Evolutionary conservation across 148 eudicot genomes (phyloP).

Genomic region (Silene uniflora): DNA sequence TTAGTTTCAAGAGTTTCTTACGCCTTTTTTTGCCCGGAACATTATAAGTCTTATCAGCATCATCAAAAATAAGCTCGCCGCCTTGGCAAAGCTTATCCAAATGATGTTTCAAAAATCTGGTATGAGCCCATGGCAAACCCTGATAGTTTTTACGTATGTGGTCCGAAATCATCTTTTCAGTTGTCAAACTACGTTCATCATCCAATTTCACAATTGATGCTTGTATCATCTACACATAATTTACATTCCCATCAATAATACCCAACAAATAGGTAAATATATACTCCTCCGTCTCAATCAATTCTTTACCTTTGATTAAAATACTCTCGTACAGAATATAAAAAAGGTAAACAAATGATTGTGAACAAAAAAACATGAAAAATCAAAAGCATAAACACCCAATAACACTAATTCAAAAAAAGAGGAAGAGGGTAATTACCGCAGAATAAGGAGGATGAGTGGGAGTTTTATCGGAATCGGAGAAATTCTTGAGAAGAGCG

Average conservation of each 20-base stretch:
- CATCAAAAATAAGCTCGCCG: constrained; percentile 32
- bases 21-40: not conserved
- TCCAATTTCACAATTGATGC: constrained; percentile 43
- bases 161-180: constrained; percentile 44
- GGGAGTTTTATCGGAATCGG: constrained; percentile 27
- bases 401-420: not conserved
- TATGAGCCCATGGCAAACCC: constrained; percentile 66
- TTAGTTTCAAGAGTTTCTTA: not conserved
- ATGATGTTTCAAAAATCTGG: constrained; percentile 40
- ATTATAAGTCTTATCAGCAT: constrained; percentile 6
- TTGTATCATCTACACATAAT: constrained; percentile 53
- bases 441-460: constrained; percentile 43
- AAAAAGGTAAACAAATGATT: too few relatives aligned
- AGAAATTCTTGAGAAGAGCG: constrained; percentile 20
- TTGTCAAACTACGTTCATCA: constrained; percentile 45
- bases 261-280: not conserved
- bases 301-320: too few relatives aligned
- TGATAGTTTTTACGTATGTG: constrained; percentile 32
- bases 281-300: too few relatives aligned
- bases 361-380: not conserved
- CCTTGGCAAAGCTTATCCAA: constrained; percentile 42
- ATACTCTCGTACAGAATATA: too few relatives aligned
- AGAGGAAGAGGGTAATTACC: constrained; percentile 22
- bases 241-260: not conserved
- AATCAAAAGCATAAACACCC: not conserved